phyloP scores from a whole-genome alignment of 2,329 filamentous ascomycete genomes.

The Fusarium udum region DNA sequence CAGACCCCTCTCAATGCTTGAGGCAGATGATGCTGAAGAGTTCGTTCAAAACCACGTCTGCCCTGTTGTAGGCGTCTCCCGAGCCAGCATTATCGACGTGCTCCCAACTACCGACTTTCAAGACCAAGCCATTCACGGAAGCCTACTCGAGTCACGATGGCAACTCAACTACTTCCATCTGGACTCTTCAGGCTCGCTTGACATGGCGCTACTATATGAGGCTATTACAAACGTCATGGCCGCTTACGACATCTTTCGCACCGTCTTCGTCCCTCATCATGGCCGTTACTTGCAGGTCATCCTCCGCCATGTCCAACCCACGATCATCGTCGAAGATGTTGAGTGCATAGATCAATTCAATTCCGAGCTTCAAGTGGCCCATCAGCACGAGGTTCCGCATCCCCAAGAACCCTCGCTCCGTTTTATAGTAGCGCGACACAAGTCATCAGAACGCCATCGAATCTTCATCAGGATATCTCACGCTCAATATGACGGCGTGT shows the following conservation, averaged over 20 bases:
- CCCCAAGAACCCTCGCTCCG: constrained; percentile 9
- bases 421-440: constrained; percentile 10
- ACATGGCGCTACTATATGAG: constrained; percentile 9
- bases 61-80: constrained; percentile 26
- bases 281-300: constrained; percentile 21
- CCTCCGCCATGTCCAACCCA: constrained; percentile 15
- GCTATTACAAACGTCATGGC: constrained; percentile 26
- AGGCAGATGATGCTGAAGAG: background rate
- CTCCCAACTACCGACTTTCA: constrained; percentile 38
- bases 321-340: constrained; percentile 5
- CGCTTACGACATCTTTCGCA: constrained; percentile 26
- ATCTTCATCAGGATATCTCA: constrained; percentile 29
- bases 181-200: constrained; percentile 3
- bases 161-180: constrained; percentile 30
- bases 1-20: constrained; percentile 15
- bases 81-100: constrained; percentile 36
- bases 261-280: constrained; percentile 23
- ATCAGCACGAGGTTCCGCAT: background rate
- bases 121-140: constrained; percentile 19
- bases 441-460: constrained; percentile 9
- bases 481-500: constrained; percentile 26
- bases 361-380: background rate
- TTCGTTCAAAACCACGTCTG: constrained; percentile 30
- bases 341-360: constrained; percentile 17
- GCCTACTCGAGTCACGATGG: constrained; percentile 35